These are phyloP conservation scores for Schizothecium vesticola DNA, from an alignment of 495 filamentous ascomycete species.

Conservation along the genomic window DNA sequence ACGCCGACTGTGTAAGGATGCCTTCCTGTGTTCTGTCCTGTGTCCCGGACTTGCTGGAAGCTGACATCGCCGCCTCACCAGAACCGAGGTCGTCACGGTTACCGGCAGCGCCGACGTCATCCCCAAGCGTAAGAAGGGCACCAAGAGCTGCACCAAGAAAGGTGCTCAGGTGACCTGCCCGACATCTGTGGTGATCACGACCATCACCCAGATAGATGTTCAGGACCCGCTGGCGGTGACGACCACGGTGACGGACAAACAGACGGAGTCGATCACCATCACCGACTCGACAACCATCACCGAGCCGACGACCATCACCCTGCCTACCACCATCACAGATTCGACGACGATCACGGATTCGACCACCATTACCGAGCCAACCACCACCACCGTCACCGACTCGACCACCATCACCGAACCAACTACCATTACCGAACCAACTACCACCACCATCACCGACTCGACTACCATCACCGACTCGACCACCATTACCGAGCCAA, in stretches of 20 bases:
- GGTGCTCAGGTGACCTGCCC: neutral
- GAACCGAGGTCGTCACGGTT: neutral
- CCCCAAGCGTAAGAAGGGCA: neutral
- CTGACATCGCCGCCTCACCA: neutral
- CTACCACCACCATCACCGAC: neutral
- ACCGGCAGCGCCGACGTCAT: too few species aligned
- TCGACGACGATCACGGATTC: neutral
- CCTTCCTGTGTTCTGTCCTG: neutral
- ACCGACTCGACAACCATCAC: neutral
- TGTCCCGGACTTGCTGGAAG: neutral
- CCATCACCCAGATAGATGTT: neutral
- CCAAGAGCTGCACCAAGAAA: neutral
- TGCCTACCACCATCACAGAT: neutral
- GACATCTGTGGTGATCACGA: neutral
- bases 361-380: neutral
- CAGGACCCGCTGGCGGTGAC: neutral
- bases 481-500: neutral
- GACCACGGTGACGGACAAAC: neutral
- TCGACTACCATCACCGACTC: neutral
- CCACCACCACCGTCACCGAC: neutral
- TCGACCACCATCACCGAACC: neutral
- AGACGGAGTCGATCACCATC: neutral
- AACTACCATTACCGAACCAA: neutral
- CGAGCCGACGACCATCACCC: neutral
- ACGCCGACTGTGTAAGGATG: neutral